phyloP scores from a whole-genome alignment of 129 eudicot species.

The Flaveria robusta region DNA sequence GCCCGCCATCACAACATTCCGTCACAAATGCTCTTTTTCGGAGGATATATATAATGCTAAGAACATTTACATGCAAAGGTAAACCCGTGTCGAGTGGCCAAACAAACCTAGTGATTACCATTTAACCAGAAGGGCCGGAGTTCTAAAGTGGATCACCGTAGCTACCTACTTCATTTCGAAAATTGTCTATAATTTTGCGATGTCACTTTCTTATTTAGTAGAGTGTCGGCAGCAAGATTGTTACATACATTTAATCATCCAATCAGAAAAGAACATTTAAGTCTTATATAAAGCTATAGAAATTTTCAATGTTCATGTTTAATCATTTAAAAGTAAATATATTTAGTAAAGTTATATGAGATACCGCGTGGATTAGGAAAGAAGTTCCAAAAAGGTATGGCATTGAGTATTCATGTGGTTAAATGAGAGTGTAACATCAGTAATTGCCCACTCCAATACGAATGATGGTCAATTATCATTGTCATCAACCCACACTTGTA shows the following conservation, averaged over 20 bases:
- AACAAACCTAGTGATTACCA: too few species aligned
- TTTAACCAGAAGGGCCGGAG: too few species aligned
- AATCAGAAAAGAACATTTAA: not conserved
- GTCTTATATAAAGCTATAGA: not conserved
- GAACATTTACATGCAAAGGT: too few species aligned
- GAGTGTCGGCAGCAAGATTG: constrained; percentile 2
- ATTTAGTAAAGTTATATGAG: not conserved
- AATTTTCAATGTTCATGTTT: not conserved
- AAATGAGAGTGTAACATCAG: constrained; percentile 26
- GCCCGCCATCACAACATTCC: too few species aligned
- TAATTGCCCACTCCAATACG: constrained; percentile 27
- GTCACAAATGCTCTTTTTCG: too few species aligned
- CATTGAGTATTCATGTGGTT: constrained; percentile 18
- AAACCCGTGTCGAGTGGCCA: too few species aligned
- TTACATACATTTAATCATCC: not conserved
- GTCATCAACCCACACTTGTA: constrained; percentile 7
- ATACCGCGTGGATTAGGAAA: constrained; percentile 3
- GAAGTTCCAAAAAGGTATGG: not conserved
- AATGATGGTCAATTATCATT: constrained; percentile 32
- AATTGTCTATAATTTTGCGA: not conserved
- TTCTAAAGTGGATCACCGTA: too few species aligned
- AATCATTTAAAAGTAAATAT: not conserved
- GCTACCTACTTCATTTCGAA: too few species aligned
- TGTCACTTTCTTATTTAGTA: too few species aligned
- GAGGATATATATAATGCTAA: too few species aligned